phyloP scores from a whole-genome alignment of 1,139 yeast species.

The Blastobotrys ciferrii region DNA sequence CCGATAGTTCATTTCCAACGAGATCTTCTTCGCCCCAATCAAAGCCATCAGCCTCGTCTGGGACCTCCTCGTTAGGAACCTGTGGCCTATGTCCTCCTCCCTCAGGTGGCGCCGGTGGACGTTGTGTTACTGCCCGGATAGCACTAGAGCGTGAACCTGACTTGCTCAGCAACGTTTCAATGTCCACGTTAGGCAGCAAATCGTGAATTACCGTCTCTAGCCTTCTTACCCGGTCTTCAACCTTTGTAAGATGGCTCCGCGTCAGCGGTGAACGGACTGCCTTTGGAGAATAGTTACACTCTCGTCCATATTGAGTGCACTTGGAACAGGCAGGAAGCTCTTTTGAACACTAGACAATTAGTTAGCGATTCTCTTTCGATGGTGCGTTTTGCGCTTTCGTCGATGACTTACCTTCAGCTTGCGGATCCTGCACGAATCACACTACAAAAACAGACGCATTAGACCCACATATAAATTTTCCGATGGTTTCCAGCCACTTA shows the following conservation, averaged over 20 bases:
- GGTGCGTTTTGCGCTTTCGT: conserved; percentile 21
- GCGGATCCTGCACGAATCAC: conserved; percentile 51
- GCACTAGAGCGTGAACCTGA: conserved; percentile 6
- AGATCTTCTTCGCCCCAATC: conserved; percentile 56
- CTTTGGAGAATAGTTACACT: conserved; percentile 74
- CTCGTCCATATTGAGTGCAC: conserved; percentile 70
- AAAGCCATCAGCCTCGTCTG: conserved; percentile 50
- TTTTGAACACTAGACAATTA: conserved; percentile 48
- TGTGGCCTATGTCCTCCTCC: conserved; percentile 28
- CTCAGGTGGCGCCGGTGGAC: conserved; percentile 4
- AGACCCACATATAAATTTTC: not conserved
- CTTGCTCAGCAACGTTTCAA: conserved; percentile 39
- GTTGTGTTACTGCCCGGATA: not conserved
- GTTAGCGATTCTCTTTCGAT: conserved; percentile 37
- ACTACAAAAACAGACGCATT: conserved; percentile 28
- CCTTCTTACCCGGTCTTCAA: conserved; percentile 60
- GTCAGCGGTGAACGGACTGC: conserved; percentile 79
- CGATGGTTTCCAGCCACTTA: conserved; percentile 18
- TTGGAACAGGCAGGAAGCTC: conserved; percentile 75
- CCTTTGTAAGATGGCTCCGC: conserved; percentile 63
- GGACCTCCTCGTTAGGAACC: conserved; percentile 40
- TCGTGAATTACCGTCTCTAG: conserved; percentile 54
- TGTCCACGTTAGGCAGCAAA: conserved; percentile 44
- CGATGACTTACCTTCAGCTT: conserved; percentile 40
- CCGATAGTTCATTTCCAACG: conserved; percentile 37